Evolutionary conservation across 805 yeast genomes (phyloP).

Genomic region (Maudiozyma serrabonitensis): DNA sequence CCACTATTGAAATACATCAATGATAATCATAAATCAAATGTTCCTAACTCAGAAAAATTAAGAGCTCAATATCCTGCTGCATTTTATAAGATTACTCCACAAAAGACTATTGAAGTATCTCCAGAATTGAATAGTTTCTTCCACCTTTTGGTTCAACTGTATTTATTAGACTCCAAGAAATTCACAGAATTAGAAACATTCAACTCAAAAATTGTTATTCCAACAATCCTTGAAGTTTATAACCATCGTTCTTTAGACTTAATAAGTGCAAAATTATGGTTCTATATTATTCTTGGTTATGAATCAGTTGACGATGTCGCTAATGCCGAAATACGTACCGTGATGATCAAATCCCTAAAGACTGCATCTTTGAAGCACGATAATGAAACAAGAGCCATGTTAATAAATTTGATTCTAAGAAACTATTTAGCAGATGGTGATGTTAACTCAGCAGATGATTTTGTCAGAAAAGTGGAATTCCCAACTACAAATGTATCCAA

Average conservation of each 20-base stretch:
- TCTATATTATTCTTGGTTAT: slow-evolving; percentile 69
- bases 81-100: slow-evolving; percentile 24
- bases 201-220: slow-evolving; percentile 41
- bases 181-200: slow-evolving; percentile 42
- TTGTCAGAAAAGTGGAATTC: slow-evolving; percentile 81
- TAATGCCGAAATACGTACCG: slow-evolving; percentile 44
- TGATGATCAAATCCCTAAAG: slow-evolving; percentile 64
- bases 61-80: slow-evolving; percentile 26
- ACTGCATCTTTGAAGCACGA: slow-evolving; percentile 89
- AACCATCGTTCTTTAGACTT: slow-evolving; percentile 80
- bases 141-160: slow-evolving; percentile 70
- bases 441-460: slow-evolving; percentile 76
- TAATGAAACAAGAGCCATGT: slow-evolving; percentile 78
- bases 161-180: slow-evolving; percentile 54
- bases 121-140: slow-evolving; percentile 78
- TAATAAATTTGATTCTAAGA: slow-evolving; percentile 78
- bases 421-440: slow-evolving; percentile 71
- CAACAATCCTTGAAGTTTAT: slow-evolving; percentile 44
- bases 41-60: slow-evolving; percentile 28
- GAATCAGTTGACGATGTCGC: slow-evolving; percentile 39
- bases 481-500: slow-evolving; percentile 71
- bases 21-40: slow-evolving; percentile 28
- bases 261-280: slow-evolving; percentile 87
- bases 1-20: slow-evolving; percentile 35
- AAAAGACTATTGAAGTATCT: slow-evolving; percentile 33